Base-by-base conservation (phyloP, 2,329 filamentous ascomycete genomes). In the Fusarium xyrophilum region DNA sequence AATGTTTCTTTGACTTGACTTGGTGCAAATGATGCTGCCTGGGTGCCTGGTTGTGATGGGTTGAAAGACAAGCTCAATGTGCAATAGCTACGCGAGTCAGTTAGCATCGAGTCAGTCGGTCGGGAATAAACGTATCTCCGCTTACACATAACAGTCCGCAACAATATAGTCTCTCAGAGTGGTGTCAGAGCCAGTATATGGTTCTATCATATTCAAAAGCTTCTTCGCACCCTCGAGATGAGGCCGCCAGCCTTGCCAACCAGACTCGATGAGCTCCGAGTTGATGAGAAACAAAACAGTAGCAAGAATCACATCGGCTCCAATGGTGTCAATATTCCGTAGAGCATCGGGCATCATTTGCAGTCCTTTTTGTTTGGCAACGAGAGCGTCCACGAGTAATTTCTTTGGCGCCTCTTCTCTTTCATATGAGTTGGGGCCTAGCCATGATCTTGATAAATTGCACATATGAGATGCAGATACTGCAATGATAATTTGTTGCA, bases 251-350 rank as follows among this genome's bases (percentile, higher is more conserved):
- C 79, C 78, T 48, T 82, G 78, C 70, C 78, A 81, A 5, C 82
- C 82, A 7, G 81, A 82, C 70, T 84, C 82, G 40, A 84, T 81
- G 30, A 84, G 76, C 68, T 85, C 81, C 19, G 84, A 76, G 60
- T 84, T 83, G 73, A 85, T 76, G 61, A 84, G 81, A 72, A 84
- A 84, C 11, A 84, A 74, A 7, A 82, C 80, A 3, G 82, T 80
- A 8, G 82, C 80, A 5, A 84, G 77, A 13, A 83, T 74, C 5
- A 81, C 76, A 43, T 82, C 80, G 17, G 76, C 76, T 53, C 76
- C 78, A 3, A 77, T 75, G 1, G 75, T 71, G 6, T 78, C 76
- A 15, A 81, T 73, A 25, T 79, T 70, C 38, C 78, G 75, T 6
- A 84, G 60, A 3, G 81, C 81, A 6, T 68, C 54, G 13, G 75